These are phyloP conservation scores for Oropetium thomaeum DNA, from an alignment of 176 grass and related monocot genomes.

Conservation along the genomic window DNA sequence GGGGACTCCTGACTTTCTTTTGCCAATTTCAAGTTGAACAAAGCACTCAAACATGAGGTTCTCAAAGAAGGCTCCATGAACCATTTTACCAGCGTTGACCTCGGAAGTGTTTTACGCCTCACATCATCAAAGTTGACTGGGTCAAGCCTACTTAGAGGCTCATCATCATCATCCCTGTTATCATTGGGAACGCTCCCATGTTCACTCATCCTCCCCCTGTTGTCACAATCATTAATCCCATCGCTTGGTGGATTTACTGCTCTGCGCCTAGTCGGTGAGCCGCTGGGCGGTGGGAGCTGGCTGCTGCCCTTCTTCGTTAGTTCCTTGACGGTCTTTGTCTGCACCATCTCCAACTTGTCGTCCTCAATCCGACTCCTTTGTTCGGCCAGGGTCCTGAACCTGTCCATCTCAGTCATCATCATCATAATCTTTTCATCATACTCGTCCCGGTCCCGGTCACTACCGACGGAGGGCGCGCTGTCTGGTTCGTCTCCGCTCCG, in stretches of 20 bases:
- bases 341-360: constrained; percentile 63
- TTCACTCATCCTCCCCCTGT: constrained; percentile 45
- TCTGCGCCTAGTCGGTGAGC: constrained; percentile 38
- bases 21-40: constrained; percentile 76
- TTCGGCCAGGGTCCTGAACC: constrained; percentile 71
- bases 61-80: constrained; percentile 98
- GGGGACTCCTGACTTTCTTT: constrained; percentile 57
- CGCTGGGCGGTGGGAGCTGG: constrained; percentile 44
- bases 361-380: constrained; percentile 53
- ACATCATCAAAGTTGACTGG: constrained; percentile 76
- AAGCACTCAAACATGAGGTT: constrained; percentile 72
- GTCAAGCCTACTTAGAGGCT: constrained; percentile 49
- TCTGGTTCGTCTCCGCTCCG: constrained; percentile 59
- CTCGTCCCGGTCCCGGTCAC: constrained; percentile 90
- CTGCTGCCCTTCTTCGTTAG: constrained; percentile 44
- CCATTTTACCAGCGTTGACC: constrained; percentile 87
- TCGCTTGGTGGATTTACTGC: constrained; percentile 60
- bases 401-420: constrained; percentile 72
- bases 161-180: constrained; percentile 70
- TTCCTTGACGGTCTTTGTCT: constrained; percentile 42
- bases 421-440: constrained; percentile 65
- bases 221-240: constrained; percentile 50
- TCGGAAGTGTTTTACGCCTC: constrained; percentile 70
- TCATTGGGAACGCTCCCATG: constrained; percentile 47
- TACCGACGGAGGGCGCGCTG: constrained; percentile 72